Evolutionary conservation across 176 grass and related monocot genomes (phyloP), one percentile per base, ranked within the genome.

Genomic region (Puya raimondii): DNA sequence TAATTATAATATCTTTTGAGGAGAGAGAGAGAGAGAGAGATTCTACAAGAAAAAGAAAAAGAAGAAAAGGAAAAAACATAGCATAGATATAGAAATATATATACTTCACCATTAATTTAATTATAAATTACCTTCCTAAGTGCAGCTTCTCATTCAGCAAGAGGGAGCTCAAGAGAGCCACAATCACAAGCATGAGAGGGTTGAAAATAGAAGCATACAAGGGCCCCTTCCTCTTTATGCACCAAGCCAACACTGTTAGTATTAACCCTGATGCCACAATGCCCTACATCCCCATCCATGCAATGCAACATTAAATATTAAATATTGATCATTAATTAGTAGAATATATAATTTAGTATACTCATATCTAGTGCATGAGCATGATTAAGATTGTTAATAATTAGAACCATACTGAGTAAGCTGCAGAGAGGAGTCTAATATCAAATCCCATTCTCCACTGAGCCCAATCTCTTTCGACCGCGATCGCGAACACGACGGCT

Each of bases 201-300:
- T 83, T 96, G 73, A 96, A 96, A 7, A 85, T 72, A 22, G 88
- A 96, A 5, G 84, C 89, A 80, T 89, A 99, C 2, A 93, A 63
- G 0, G 94, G 94, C 0, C 94, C 94, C 2, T 81, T 80, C 10
- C 84, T 80, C 68, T 70, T 84, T 12, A 99, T 88, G 84, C 94
- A 97, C 94, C 94, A 97, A 9, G 82, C 76, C 2, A 93, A 67
- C 23, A 93, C 77, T 3, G 79, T 82, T 12, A 99, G 80, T 71
- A 84, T 87, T 12, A 88, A 63, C 0, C 82, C 94, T 0, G 94
- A 90, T 2, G 79, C 82, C 4, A 88, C 53, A 0, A 93, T 76
- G 27, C 89, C 94, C 78, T 88, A 65, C 6, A 26, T n/a, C n/a
- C n/a, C n/a, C 0, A 26, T 26, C 1, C 25, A 26, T 26, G 25